These are phyloP conservation scores for Straminergon stramineum DNA, from an alignment of 225 moss, liverwort and hornwort genomes.

Conservation along the genomic window DNA sequence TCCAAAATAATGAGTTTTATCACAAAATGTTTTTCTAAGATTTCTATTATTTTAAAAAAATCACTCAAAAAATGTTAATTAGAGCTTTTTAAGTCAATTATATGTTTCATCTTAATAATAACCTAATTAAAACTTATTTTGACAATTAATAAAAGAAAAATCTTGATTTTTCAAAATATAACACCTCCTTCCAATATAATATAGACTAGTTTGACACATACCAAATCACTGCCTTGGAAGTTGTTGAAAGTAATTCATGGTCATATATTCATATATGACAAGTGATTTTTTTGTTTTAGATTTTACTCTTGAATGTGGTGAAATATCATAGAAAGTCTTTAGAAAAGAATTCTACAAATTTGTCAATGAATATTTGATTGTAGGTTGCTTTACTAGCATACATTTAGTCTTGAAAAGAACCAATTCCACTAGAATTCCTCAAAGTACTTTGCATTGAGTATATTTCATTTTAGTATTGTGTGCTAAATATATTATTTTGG, in stretches of 20 bases:
- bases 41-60: background rate
- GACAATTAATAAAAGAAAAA: background rate
- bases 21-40: background rate
- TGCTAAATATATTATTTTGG: background rate
- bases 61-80: background rate
- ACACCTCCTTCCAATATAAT: background rate
- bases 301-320: background rate
- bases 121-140: background rate
- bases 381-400: background rate
- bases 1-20: background rate
- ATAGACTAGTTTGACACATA: background rate
- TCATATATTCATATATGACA: background rate
- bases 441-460: background rate
- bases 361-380: background rate
- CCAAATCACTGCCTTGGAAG: rapidly evolving
- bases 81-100: background rate
- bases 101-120: background rate
- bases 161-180: background rate
- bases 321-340: background rate
- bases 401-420: background rate
- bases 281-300: background rate
- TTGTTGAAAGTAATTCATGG: background rate
- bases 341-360: background rate
- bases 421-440: rapidly evolving
- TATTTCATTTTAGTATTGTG: background rate